A percentile compares a stretch with the other conserved stretches of the same genome.
phyloP scores from a whole-genome alignment of 2,329 filamentous ascomycete species.

The Fusarium sp. region DNA sequence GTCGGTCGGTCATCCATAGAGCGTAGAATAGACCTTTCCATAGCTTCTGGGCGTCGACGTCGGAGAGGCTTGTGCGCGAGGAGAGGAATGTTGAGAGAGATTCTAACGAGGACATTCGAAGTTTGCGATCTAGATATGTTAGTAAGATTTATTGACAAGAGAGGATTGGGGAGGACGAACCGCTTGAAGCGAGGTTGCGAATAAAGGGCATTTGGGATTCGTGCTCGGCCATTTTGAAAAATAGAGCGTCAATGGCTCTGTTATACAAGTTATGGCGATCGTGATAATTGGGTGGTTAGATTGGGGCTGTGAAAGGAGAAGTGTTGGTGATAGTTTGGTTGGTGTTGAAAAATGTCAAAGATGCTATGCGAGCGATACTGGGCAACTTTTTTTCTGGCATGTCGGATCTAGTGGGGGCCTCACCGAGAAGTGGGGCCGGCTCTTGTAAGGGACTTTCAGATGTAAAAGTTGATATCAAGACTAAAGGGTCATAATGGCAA shows the following conservation, averaged over 20 bases:
- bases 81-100: slow-evolving; percentile 83
- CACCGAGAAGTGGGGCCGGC: slow-evolving; percentile 28
- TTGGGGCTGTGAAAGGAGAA: background rate
- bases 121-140: slow-evolving; percentile 71
- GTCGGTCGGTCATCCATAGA: slow-evolving; percentile 93
- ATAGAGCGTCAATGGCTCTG: slow-evolving; percentile 28
- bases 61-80: slow-evolving; percentile 66
- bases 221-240: slow-evolving; percentile 37
- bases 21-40: slow-evolving; percentile 96
- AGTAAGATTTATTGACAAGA: background rate
- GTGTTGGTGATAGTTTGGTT: slow-evolving; percentile 2
- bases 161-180: slow-evolving; percentile 60
- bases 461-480: background rate
- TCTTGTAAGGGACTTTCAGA: slow-evolving; percentile 8
- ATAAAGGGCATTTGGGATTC: slow-evolving; percentile 75
- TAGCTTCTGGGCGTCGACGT: slow-evolving; percentile 82
- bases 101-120: slow-evolving; percentile 78
- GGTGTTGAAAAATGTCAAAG: slow-evolving; percentile 31
- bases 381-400: slow-evolving; percentile 42
- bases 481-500: background rate
- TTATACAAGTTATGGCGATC: fast-evolving
- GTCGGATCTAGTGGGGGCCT: slow-evolving; percentile 34
- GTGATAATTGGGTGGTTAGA: background rate
- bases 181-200: slow-evolving; percentile 84
- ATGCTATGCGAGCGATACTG: slow-evolving; percentile 8